These are phyloP conservation scores for Globisporangium nunn DNA, from an alignment of 352 stramenopile species.

Conservation along the genomic window DNA sequence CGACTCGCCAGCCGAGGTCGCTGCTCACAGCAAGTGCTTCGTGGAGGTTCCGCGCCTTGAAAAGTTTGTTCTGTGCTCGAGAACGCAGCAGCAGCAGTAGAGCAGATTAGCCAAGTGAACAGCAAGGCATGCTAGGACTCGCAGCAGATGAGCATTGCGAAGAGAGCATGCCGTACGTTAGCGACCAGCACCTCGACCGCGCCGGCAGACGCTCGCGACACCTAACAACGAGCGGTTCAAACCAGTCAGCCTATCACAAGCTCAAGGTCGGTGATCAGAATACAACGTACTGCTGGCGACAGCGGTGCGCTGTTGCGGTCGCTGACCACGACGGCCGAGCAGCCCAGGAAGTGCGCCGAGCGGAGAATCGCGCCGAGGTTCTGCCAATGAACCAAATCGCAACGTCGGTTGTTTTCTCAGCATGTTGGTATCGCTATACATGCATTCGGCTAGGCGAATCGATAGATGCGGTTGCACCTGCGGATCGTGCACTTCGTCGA, in stretches of 20 bases:
- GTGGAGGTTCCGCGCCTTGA: constrained; percentile 63
- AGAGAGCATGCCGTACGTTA: constrained; percentile 28
- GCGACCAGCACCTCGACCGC: constrained; percentile 69
- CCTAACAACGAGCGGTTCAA: constrained; percentile 12
- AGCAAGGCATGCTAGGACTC: not conserved
- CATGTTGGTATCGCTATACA: not conserved
- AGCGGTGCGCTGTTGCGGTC: constrained; percentile 66
- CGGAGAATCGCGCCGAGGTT: constrained; percentile 77
- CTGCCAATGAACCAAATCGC: constrained; percentile 6
- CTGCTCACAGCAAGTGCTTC: constrained; percentile 52
- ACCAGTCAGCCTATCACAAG: not conserved
- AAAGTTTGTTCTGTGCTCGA: constrained; percentile 40
- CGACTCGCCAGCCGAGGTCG: constrained; percentile 63
- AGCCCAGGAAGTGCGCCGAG: constrained; percentile 74
- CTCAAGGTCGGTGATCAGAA: not conserved
- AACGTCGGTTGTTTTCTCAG: not conserved
- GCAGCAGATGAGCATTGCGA: not conserved
- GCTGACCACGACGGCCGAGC: constrained; percentile 54
- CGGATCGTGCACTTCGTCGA: constrained; percentile 78
- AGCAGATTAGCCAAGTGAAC: not conserved
- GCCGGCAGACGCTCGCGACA: constrained; percentile 65
- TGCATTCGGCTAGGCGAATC: not conserved
- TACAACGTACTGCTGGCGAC: constrained; percentile 41
- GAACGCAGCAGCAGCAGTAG: not conserved
- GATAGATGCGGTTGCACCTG: constrained; percentile 22